Evolutionary conservation across 2,329 filamentous ascomycete species (phyloP).

Genomic region (Colletotrichum sp.): DNA sequence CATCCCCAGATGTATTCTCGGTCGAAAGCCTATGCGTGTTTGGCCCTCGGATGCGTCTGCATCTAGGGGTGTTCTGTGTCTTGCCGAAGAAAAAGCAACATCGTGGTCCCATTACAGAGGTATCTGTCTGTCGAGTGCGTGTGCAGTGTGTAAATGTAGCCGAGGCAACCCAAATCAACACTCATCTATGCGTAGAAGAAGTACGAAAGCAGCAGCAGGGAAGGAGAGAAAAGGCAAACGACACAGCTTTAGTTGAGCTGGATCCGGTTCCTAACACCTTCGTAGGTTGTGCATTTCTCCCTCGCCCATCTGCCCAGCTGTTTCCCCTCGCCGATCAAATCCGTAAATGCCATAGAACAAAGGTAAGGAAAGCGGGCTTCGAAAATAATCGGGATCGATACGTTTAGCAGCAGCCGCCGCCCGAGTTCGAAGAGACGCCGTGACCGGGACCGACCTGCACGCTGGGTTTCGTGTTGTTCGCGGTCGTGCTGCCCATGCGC

Average conservation of each 20-base stretch:
- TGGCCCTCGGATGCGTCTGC: background rate
- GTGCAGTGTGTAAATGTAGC: constrained; percentile 10
- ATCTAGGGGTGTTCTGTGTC: background rate
- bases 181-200: constrained; percentile 23
- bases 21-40: background rate
- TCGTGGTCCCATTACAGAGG: constrained; percentile 19
- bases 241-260: constrained; percentile 18
- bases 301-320: constrained; percentile 12
- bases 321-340: constrained; percentile 20
- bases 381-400: background rate
- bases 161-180: constrained; percentile 20
- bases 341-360: constrained; percentile 22
- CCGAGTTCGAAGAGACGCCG: constrained; percentile 87
- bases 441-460: constrained; percentile 96
- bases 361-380: constrained; percentile 19
- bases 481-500: constrained; percentile 95
- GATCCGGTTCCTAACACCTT: constrained; percentile 19
- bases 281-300: constrained; percentile 3
- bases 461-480: constrained; percentile 97
- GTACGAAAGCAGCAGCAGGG: constrained; percentile 19
- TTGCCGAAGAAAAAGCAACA: constrained; percentile 6
- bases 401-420: constrained; percentile 87
- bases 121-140: constrained; percentile 18
- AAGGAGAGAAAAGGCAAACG: constrained; percentile 19
- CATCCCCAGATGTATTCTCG: background rate